Base-by-base conservation (phyloP, 305 asterid genomes). In the Fraxinus floribunda region DNA sequence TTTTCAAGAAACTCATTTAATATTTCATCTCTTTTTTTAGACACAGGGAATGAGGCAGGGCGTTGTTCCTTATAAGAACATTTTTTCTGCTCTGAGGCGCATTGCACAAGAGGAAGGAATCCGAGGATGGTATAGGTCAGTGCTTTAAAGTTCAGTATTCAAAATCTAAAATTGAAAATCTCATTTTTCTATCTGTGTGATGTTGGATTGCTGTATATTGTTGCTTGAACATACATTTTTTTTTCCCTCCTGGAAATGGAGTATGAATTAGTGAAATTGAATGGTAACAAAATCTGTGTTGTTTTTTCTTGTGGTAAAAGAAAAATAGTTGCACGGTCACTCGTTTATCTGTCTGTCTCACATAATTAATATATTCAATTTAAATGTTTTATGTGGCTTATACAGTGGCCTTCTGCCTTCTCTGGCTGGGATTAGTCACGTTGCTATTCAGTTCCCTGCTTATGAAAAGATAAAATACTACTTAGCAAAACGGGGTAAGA, bases 51-150 rank as follows among this genome's bases (percentile, higher is more conserved):
- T 96, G 98, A 90, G 97, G 90, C 93, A 82, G 80, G 98, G 89
- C 78, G 95, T 96, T 86, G 92, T 94, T 84, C 99, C 98, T 62
- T 96, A 96, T 87, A 86, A 87, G 81, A 91, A 87, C 85, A 91
- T 92, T 86, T 71, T 89, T 75, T 93, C 99, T 87, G 97, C 96
- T 82, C 84, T 96, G 90, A 96, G 91, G 80, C 94, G 99, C 84
- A 96, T 96, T 75, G 84, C 86, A 76, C 97, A 84, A 22, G 99
- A 96, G 90, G 99, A 96, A 86, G 99, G 98, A 64, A 80, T 94
- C 80, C 93, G 97, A 79, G 99, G 99, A 88, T 96, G 90, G 98
- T 96, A 96, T 94, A 94, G 99, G 99, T 95, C 79, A 87, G 97
- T 82, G 70, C 52, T 85, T 26, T 80, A 11, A 68, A 7, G 70